A percentile compares a stretch with the other conserved stretches of the same genome.
phyloP scores from a whole-genome alignment of 1,139 yeast species.

The Casaregolazyma lundiana region DNA sequence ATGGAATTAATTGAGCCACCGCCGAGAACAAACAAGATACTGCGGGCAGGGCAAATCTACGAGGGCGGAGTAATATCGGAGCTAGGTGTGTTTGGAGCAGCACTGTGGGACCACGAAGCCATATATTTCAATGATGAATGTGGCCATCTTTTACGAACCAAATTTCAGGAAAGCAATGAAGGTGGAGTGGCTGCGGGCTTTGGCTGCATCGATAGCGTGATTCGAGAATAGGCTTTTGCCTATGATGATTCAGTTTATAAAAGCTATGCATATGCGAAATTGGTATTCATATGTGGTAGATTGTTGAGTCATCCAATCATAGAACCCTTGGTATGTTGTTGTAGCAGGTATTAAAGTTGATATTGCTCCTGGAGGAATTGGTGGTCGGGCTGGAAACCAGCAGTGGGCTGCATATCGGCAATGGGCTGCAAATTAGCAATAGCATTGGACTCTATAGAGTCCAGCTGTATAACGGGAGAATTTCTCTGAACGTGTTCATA shows the following conservation, averaged over 20 bases:
- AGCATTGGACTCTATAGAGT: background rate
- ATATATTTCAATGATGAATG: constrained; percentile 60
- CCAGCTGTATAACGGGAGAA: background rate
- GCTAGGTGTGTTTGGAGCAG: constrained; percentile 83
- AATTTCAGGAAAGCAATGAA: constrained; percentile 80
- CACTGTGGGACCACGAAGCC: constrained; percentile 68
- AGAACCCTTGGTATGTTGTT: too few species aligned
- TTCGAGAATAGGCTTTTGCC: constrained; percentile 31
- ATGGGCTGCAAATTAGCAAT: too few species aligned
- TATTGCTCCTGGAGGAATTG: too few species aligned
- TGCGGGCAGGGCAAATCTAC: constrained; percentile 59
- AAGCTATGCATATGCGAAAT: too few species aligned
- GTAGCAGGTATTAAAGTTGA: too few species aligned
- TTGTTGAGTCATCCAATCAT: too few species aligned
- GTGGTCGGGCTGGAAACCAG: too few species aligned
- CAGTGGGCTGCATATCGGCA: too few species aligned
- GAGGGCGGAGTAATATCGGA: constrained; percentile 78
- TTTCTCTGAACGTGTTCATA: background rate
- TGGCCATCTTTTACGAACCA: constrained; percentile 86
- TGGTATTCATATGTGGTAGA: too few species aligned
- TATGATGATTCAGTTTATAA: too few species aligned
- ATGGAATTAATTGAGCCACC: constrained; percentile 92
- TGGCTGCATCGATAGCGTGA: constrained; percentile 85
- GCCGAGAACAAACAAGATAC: constrained; percentile 57
- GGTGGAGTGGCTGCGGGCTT: constrained; percentile 99